These are phyloP conservation scores for Cyclotella baltica DNA, from an alignment of 108 stramenopile genomes.

Conservation along the genomic window DNA sequence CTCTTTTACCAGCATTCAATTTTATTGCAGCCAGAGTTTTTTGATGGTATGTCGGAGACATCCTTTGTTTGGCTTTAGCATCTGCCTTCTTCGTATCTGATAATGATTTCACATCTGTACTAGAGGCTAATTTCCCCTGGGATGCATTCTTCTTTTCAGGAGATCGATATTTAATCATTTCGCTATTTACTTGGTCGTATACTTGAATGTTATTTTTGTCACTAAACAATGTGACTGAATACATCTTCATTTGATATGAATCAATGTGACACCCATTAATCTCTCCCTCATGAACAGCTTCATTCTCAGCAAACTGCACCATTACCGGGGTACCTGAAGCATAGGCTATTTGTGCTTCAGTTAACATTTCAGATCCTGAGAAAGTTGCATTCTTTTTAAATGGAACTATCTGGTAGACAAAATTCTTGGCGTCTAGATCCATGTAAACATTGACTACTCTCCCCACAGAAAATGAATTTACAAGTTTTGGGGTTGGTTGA, in stretches of 20 bases:
- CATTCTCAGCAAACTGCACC: neutral
- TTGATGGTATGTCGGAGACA: no score
- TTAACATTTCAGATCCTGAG: neutral
- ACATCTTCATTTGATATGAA: neutral
- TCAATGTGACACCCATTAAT: conserved; percentile 2
- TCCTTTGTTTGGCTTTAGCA: no score
- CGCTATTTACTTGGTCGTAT: neutral
- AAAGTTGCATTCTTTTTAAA: neutral
- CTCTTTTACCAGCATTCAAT: no score
- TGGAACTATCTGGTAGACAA: conserved; percentile 7
- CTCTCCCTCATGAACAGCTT: neutral
- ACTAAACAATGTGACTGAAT: neutral
- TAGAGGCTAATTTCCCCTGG: no score
- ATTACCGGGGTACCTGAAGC: neutral
- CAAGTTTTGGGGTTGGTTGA: neutral
- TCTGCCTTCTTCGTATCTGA: no score
- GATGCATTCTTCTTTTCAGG: neutral
- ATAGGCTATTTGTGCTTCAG: conserved; percentile 8
- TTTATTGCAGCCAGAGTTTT: no score
- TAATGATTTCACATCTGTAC: no score
- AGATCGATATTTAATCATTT: neutral
- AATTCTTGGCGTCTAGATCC: neutral
- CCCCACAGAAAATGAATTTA: neutral
- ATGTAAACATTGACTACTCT: neutral
- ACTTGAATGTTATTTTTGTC: neutral